Evolutionary conservation across 2,329 filamentous ascomycete species (phyloP), one percentile per base, ranked within the genome.

Genomic region (Cryphonectria radicalis): DNA sequence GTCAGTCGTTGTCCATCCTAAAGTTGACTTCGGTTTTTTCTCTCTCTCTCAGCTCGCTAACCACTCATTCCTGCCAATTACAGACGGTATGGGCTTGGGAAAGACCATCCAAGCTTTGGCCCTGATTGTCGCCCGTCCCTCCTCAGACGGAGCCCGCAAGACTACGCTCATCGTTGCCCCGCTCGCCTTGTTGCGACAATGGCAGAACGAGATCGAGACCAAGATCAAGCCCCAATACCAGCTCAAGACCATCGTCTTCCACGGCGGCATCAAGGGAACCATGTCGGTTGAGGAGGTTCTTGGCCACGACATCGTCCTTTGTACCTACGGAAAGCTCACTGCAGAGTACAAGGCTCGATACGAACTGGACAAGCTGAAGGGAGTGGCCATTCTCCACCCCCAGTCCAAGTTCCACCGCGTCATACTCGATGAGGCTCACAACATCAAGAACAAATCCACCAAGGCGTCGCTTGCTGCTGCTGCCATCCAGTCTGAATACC

Each of bases 61-160:
- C 22, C 55, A 32, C 35, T n/a, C 19, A 5, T 50, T 10, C 46
- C 46, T 50, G 8, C 6, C 8, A 22, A 2, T 22, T 6, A 19
- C 93, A 4, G 94, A 97, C 79, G 94, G 97, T 76, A 97, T 97
- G 94, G 94, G 94, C 4, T 82, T 97, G 7, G 94, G 94, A 32
- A 97, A 97, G 82, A 97, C 94, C 0, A 85, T 97, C 10, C 92
- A 97, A 78, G 87, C 94, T 60, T 95, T 97, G 75, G 92, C 93
- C 66, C 81, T 97, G 55, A 91, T 97, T 69, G 81, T 95, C 63
- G 83, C 84, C 3, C 85, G 85, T 6, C 60, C 50, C 28, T 62
- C 68, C 25, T 82, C 84, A 3, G 50, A 72, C 11, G 62, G 35
- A 6, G 81, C 82, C 0, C 78, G 83, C 3, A 90, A 89, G 7